These are phyloP conservation scores for Blastobotrys indianensis DNA, from an alignment of 1,139 yeast species.

Conservation along the genomic window DNA sequence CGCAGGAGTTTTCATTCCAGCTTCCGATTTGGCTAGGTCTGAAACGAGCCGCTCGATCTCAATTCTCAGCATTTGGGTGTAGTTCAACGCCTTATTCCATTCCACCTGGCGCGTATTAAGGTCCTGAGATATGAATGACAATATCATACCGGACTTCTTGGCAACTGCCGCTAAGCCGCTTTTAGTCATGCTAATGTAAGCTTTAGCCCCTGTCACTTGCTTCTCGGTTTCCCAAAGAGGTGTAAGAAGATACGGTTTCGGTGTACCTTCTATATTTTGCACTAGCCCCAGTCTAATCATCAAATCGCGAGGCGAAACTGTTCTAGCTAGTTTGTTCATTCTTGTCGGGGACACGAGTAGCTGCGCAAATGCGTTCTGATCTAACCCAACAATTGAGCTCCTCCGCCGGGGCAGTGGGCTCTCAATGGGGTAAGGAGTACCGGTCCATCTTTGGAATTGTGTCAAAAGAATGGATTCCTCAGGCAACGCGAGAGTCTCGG, in stretches of 20 bases:
- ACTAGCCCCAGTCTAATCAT: conserved; percentile 26
- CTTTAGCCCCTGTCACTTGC: conserved; percentile 9
- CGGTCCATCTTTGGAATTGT: conserved; percentile 22
- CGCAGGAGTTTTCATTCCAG: too few relatives aligned
- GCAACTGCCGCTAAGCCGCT: conserved; percentile 9
- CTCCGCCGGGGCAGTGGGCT: not conserved
- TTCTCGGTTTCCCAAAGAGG: conserved; percentile 8
- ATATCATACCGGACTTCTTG: not conserved
- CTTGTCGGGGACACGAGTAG: conserved; percentile 29
- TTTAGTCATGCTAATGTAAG: conserved; percentile 13
- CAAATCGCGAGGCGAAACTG: conserved; percentile 26
- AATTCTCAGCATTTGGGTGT: not conserved
- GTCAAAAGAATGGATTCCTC: conserved; percentile 18
- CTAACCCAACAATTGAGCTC: conserved; percentile 11
- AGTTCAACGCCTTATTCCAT: not conserved
- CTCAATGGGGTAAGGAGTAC: not conserved
- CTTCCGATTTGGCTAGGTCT: not conserved
- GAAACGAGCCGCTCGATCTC: conserved; percentile 4
- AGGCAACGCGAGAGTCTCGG: conserved; percentile 9
- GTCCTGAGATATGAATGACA: too few relatives aligned
- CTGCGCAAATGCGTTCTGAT: conserved; percentile 26
- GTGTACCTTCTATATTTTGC: not conserved
- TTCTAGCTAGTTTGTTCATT: conserved; percentile 24
- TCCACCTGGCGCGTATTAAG: not conserved
- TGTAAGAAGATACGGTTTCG: conserved; percentile 7